Base-by-base conservation (phyloP, 352 stramenopile species). In the Pythium pyrilobum region DNA sequence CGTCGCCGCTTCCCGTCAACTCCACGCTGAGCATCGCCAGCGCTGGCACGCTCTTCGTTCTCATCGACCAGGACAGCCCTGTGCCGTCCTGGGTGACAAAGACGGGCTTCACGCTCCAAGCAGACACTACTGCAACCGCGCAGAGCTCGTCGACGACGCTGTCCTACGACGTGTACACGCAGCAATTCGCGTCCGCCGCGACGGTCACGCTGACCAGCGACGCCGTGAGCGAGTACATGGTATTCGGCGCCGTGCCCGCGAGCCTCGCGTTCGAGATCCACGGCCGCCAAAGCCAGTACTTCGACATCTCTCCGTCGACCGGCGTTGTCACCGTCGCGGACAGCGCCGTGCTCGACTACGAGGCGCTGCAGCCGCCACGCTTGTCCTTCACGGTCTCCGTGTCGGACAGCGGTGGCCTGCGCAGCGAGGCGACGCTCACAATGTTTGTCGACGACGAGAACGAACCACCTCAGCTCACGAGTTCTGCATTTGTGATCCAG, bases 361-460 rank as follows among this genome's bases (percentile, higher is more conserved):
- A 86, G 51, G 36, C 42, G 12, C 56, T 79, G 5, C 49, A 60
- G 12, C 31, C 49, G 15, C 53, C 54, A 21, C 53, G 42, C 1
- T 45, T 68, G 20, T 57, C 18, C 2, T 32, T 63, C 39, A 15
- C 20, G 4, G 50, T 84, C 21, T 66, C 52, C 24, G 64, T 73
- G 7, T 67, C 67, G 0, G 76, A 87, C 25, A 69, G 41, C 32
- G 38, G 46, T 12, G 69, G 73, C 5, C 53, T 81, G 13, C 66
- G 64, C 23, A 64, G 59, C 27, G 73, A 87, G 23, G 60, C 64
- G 0, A 45, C 29, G 0, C 7, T 87, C 24, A 65, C 38, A 1
- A 49, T 84, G 3, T 68, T 71, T 45, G 48, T 87, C n/a, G 69
- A 84, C 12, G 49, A 87, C 37, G 71, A 72, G 0, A 87, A 84